Evolutionary conservation across 768 basidiomycete genomes (phyloP), one percentile per base, ranked within the genome.

Genomic region (Macrolepiota fuliginosa): DNA sequence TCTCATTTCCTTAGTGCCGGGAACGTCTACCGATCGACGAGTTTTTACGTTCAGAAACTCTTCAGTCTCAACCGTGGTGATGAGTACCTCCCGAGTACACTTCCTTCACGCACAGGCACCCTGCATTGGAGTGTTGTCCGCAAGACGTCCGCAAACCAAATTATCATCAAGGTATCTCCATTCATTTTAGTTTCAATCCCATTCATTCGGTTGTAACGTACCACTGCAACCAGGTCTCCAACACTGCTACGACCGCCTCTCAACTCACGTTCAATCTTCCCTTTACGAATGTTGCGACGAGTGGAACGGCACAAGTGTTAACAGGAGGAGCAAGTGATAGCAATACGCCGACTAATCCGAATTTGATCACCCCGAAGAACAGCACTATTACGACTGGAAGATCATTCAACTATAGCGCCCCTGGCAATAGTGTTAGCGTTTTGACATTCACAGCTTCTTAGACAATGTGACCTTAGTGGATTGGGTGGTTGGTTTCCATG

Each of bases 101-200:
- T 87, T 0, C 87, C 87, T 0, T 71, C 60, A 35, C 54, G 64
- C 0, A 68, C 63, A 3, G 85, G 84, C 10, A 82, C 83, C 0
- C 68, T 86, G 1, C 80, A 83, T 71, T 90, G 88, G 88, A 87
- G 85, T 62, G 81, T 89, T 11, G 76, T 77, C 7, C 74, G 78
- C 52, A 74, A 74, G 29, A 78, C 64, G 2, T 67, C 77, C 2
- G 61, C 67, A 0, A 70, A 75, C 1, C 67, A 81, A 57, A 74
- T 88, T 52, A 81, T 84, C 64, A 82, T 89, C 73, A 90, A 90
- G 81, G 87, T 79, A 53, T 9, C n/a, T 0, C 15, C n/a, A 62
- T 62, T 11, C 13, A 13, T 29, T 56, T 40, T 40, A 1, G 2
- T 13, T 45, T 2, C 25, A n/a, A n/a, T n/a, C n/a, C 29, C 7